These are phyloP conservation scores for Fusarium ambrosium DNA, from an alignment of 2,329 filamentous ascomycete species.

Conservation along the genomic window DNA sequence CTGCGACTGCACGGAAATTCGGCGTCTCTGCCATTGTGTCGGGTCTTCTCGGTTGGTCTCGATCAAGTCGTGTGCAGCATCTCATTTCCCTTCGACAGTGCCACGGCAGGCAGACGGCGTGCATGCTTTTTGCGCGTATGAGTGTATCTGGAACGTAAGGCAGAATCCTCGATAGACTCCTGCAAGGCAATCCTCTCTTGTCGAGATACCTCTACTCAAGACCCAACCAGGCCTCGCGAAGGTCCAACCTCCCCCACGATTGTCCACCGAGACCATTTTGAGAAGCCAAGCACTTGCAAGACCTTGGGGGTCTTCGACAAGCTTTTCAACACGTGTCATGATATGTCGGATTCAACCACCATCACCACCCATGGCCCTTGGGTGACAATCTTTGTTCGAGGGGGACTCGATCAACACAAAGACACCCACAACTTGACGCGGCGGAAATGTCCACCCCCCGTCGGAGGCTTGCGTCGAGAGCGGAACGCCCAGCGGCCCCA, in stretches of 20 bases:
- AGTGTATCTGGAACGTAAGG: slow-evolving; percentile 1
- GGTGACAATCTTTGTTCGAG: slow-evolving; percentile 31
- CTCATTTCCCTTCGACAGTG: background rate
- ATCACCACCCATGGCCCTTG: slow-evolving; percentile 24
- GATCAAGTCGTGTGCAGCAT: slow-evolving; percentile 11
- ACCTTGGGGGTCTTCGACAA: slow-evolving; percentile 16
- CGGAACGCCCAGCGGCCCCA: slow-evolving; percentile 42
- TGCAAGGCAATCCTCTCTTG: slow-evolving; percentile 17
- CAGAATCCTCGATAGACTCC: background rate
- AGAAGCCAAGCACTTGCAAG: slow-evolving; percentile 30
- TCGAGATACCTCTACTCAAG: background rate
- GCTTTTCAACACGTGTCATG: slow-evolving; percentile 24
- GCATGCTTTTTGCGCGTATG: slow-evolving; percentile 4
- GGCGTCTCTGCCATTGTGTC: slow-evolving; percentile 21
- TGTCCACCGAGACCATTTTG: background rate
- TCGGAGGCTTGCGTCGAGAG: slow-evolving; percentile 4
- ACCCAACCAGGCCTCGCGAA: background rate
- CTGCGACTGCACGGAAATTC: slow-evolving; percentile 20
- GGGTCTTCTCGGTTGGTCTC: slow-evolving; percentile 38
- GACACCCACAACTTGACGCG: slow-evolving; percentile 5
- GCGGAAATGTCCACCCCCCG: slow-evolving; percentile 26
- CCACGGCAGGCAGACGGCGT: slow-evolving; percentile 7
- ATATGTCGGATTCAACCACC: background rate
- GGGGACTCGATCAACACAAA: slow-evolving; percentile 5
- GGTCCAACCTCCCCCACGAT: background rate